Percentiles rank a stretch among this genome's conserved stretches.
These are phyloP conservation scores for Cyathus striatus DNA, from an alignment of 768 basidiomycete genomes.

Conservation along the genomic window DNA sequence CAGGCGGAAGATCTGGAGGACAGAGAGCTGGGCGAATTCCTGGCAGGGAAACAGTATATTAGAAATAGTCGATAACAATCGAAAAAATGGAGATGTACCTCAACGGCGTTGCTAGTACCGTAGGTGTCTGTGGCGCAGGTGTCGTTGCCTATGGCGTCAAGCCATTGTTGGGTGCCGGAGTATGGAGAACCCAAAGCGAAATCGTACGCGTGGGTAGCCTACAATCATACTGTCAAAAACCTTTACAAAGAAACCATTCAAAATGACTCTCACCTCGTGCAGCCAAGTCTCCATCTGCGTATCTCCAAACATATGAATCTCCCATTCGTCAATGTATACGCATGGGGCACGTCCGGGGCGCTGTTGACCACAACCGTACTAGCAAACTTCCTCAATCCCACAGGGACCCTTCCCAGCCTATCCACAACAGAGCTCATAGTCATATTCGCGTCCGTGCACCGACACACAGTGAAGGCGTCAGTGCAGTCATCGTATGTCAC, in stretches of 20 bases:
- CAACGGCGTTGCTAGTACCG: conserved; percentile 15
- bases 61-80: conserved; percentile 3
- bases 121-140: conserved; percentile 25
- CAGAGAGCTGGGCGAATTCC: conserved; percentile 25
- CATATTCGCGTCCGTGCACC: conserved; percentile 14
- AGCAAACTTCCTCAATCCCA: conserved; percentile 24
- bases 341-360: conserved; percentile 10
- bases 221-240: background rate
- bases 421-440: conserved; percentile 20
- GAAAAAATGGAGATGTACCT: conserved; percentile 11
- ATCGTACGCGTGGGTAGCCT: conserved; percentile 27
- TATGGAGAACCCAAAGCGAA: conserved; percentile 13
- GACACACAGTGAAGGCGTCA: conserved; percentile 18
- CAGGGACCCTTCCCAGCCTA: conserved; percentile 20
- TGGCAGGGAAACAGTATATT: too few species aligned
- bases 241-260: background rate
- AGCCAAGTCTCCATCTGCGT: conserved; percentile 19
- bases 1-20: conserved; percentile 17
- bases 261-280: conserved; percentile 18
- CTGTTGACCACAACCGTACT: conserved; percentile 14
- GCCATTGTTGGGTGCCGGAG: conserved; percentile 15
- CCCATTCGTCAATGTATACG: conserved; percentile 26
- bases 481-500: conserved; percentile 22
- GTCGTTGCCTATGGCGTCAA: conserved; percentile 14
- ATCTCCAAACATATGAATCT: conserved; percentile 24